These are phyloP conservation scores for Beauveria asiatica DNA, from an alignment of 2,329 filamentous ascomycete species.

Conservation along the genomic window DNA sequence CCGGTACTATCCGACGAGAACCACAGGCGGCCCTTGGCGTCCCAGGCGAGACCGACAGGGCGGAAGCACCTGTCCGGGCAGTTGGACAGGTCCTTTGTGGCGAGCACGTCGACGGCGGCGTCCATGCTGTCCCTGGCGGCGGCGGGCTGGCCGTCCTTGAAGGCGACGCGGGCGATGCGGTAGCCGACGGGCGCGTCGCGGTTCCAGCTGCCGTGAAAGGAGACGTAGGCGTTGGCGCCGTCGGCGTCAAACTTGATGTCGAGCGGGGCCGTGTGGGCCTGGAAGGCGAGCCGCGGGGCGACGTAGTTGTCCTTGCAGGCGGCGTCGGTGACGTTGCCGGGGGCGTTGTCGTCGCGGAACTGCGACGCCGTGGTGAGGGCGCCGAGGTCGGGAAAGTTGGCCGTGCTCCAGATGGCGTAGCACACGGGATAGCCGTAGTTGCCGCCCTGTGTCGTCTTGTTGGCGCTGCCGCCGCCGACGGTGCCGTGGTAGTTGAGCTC, in stretches of 20 bases:
- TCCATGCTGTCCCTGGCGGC: slow-evolving; percentile 32
- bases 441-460: slow-evolving; percentile 22
- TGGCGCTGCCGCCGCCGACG: slow-evolving; percentile 26
- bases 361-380: slow-evolving; percentile 39
- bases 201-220: slow-evolving; percentile 64
- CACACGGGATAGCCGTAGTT: slow-evolving; percentile 68
- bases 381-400: slow-evolving; percentile 30
- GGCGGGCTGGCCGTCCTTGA: slow-evolving; percentile 34
- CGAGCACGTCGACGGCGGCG: slow-evolving; percentile 44
- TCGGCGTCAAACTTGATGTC: slow-evolving; percentile 58
- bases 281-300: slow-evolving; percentile 47
- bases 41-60: slow-evolving; percentile 50
- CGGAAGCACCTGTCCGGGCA: slow-evolving; percentile 54
- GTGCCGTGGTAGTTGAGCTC: slow-evolving; percentile 66
- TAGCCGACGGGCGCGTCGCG: slow-evolving; percentile 37
- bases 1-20: slow-evolving; percentile 56
- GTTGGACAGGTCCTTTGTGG: slow-evolving; percentile 40
- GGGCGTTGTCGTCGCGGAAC: slow-evolving; percentile 32
- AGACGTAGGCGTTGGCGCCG: slow-evolving; percentile 53
- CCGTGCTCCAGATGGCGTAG: slow-evolving; percentile 55
- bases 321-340: slow-evolving; percentile 31
- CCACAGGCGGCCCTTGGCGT: slow-evolving; percentile 46
- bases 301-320: slow-evolving; percentile 35
- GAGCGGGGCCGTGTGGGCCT: slow-evolving; percentile 61
- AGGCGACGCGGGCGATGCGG: slow-evolving; percentile 32